phyloP scores from a whole-genome alignment of 192 early-diverging fungal genomes.

The Gryganskiella cystojenkinii region DNA sequence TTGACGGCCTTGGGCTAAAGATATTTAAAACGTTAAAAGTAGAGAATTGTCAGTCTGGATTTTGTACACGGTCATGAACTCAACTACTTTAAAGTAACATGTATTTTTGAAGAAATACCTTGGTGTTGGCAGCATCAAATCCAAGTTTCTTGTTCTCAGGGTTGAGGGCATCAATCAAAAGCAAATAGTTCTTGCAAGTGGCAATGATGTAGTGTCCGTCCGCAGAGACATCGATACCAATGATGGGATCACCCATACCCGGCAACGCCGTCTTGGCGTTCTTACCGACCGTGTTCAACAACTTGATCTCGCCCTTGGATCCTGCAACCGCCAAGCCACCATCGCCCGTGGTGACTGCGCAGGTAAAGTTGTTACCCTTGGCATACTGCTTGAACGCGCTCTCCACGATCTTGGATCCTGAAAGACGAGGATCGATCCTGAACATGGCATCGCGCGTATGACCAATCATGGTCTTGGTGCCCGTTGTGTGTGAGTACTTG shows the following conservation, averaged over 20 bases:
- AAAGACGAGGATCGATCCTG: slow-evolving; percentile 88
- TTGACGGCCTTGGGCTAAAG: slow-evolving; percentile 67
- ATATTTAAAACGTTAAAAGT: not conserved
- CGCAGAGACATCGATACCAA: slow-evolving; percentile 90
- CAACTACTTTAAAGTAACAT: not conserved
- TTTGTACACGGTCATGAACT: not conserved
- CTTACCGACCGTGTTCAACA: slow-evolving; percentile 82
- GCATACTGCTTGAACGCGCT: slow-evolving; percentile 76
- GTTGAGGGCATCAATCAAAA: slow-evolving; percentile 81
- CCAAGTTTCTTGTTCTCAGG: slow-evolving; percentile 61
- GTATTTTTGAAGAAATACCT: slow-evolving; percentile 59
- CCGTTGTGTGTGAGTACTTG: slow-evolving; percentile 85
- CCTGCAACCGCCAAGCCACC: slow-evolving; percentile 87
- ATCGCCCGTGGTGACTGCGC: slow-evolving; percentile 77
- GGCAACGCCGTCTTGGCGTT: slow-evolving; percentile 90
- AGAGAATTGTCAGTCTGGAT: not conserved
- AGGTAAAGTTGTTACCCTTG: slow-evolving; percentile 75
- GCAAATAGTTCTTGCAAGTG: slow-evolving; percentile 86
- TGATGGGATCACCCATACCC: slow-evolving; percentile 88
- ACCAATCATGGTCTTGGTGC: slow-evolving; percentile 81
- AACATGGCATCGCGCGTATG: slow-evolving; percentile 86
- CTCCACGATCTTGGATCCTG: slow-evolving; percentile 77
- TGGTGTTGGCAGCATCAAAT: slow-evolving; percentile 77
- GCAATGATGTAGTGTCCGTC: slow-evolving; percentile 89
- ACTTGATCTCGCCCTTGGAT: slow-evolving; percentile 88